A percentile compares a stretch with the other conserved stretches of the same genome.
phyloP scores from a whole-genome alignment of 768 basidiomycete species.

The Rhodocollybia butyracea region DNA sequence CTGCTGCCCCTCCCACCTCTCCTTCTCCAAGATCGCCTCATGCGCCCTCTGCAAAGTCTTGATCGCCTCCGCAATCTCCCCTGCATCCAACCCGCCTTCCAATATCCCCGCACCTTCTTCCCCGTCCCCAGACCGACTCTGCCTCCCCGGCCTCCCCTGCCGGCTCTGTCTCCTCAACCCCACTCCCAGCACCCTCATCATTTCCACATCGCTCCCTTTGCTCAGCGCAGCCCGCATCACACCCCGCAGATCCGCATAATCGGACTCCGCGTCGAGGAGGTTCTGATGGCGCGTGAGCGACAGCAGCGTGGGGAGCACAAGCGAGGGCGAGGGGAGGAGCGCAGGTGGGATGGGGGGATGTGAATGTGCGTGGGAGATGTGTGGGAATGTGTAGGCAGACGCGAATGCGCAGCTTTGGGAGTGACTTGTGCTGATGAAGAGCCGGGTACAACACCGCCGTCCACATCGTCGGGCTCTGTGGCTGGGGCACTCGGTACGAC shows the following conservation, averaged over 20 bases:
- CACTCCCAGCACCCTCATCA: conserved; percentile 58
- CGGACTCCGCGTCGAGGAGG: conserved; percentile 44
- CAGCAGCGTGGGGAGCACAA: conserved; percentile 20
- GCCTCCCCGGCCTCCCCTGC: neutral
- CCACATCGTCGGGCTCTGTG: too few species aligned
- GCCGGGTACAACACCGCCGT: too few species aligned
- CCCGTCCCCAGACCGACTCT: conserved; percentile 14
- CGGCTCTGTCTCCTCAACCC: conserved; percentile 2
- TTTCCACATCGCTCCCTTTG: conserved; percentile 57
- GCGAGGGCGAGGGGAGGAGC: neutral
- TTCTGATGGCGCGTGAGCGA: conserved; percentile 35
- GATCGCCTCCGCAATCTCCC: conserved; percentile 78
- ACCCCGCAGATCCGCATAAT: conserved; percentile 52
- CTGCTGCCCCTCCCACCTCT: conserved; percentile 13
- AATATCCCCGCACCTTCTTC: conserved; percentile 29
- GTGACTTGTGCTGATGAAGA: too few species aligned
- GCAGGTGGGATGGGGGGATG: neutral
- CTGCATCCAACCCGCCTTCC: conserved; percentile 20
- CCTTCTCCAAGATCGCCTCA: conserved; percentile 39
- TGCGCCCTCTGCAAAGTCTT: conserved; percentile 74
- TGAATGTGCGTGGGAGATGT: neutral
- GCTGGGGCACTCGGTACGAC: neutral
- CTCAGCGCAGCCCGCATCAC: conserved; percentile 58
- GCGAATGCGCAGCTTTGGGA: too few species aligned
- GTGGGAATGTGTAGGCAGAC: neutral